phyloP scores from a whole-genome alignment of 768 basidiomycete species.

The Agrocybe praecox region DNA sequence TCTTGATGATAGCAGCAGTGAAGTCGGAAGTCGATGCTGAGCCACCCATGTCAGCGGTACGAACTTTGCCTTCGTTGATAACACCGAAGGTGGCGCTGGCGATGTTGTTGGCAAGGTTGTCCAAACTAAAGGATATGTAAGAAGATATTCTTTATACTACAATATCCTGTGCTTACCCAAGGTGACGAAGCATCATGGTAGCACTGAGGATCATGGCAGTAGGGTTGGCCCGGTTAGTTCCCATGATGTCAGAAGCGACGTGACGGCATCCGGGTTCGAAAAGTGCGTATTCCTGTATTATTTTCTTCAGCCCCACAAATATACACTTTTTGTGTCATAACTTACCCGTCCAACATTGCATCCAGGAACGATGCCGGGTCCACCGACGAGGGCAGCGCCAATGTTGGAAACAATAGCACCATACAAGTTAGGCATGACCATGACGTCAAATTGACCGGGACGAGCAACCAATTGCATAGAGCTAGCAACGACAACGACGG shows the following conservation, averaged over 20 bases:
- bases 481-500: conserved; percentile 39
- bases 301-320: conserved; percentile 12
- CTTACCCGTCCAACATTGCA: conserved; percentile 92
- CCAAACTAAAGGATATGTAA: conserved; percentile 56
- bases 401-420: conserved; percentile 99
- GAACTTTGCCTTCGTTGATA: conserved; percentile 83
- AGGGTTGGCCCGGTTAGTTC: conserved; percentile 94
- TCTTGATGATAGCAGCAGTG: conserved; percentile 89
- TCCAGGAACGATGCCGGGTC: conserved; percentile 96
- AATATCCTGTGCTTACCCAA: conserved; percentile 58
- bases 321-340: not conserved
- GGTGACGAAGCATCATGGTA: conserved; percentile 97
- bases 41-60: conserved; percentile 97
- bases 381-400: conserved; percentile 97
- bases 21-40: conserved; percentile 93
- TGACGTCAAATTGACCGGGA: conserved; percentile 96
- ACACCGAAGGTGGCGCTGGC: conserved; percentile 92
- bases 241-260: conserved; percentile 95
- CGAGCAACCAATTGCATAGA: conserved; percentile 99
- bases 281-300: conserved; percentile 84
- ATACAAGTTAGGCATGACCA: conserved; percentile 99
- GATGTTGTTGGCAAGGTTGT: conserved; percentile 91
- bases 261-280: conserved; percentile 99
- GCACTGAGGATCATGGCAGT: conserved; percentile 97
- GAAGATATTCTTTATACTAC: conserved; percentile 1